These are phyloP conservation scores for Ophiocytium majus DNA, from an alignment of 352 stramenopile species.

Conservation along the genomic window DNA sequence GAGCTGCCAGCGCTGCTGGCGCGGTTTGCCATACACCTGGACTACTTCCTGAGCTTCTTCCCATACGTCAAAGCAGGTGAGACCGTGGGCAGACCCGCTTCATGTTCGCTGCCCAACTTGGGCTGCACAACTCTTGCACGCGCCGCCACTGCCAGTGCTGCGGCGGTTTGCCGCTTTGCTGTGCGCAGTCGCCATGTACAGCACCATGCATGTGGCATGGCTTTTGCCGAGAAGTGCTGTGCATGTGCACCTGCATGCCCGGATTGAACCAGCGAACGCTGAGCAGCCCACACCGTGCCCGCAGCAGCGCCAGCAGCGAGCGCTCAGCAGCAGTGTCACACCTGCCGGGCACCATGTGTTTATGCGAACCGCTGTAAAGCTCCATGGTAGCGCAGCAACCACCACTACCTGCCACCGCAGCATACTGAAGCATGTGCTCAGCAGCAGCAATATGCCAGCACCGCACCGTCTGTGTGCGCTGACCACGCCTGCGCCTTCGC, in stretches of 20 bases:
- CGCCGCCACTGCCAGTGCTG: not conserved
- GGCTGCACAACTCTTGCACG: no score
- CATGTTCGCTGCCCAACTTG: no score
- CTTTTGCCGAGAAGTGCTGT: not conserved
- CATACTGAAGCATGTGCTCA: no score
- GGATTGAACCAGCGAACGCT: not conserved
- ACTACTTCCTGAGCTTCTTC: slow-evolving; percentile 51
- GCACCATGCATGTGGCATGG: not conserved
- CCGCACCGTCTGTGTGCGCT: no score
- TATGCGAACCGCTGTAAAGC: not conserved
- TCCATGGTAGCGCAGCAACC: not conserved
- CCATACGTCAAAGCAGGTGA: slow-evolving; percentile 29
- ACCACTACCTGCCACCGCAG: not conserved
- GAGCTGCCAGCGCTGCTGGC: not conserved
- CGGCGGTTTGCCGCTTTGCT: no score
- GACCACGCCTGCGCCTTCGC: no score
- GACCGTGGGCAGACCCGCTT: not conserved
- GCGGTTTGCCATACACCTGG: slow-evolving; percentile 43
- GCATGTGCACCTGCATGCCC: not conserved
- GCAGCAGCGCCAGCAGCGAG: no score
- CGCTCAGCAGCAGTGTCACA: not conserved
- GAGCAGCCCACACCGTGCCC: no score
- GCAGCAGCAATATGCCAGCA: not conserved
- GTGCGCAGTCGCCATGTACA: not conserved
- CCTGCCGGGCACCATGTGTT: not conserved